Evolutionary conservation across 495 filamentous ascomycete genomes (phyloP).

Genomic region (Mytilinidion resinicola): DNA sequence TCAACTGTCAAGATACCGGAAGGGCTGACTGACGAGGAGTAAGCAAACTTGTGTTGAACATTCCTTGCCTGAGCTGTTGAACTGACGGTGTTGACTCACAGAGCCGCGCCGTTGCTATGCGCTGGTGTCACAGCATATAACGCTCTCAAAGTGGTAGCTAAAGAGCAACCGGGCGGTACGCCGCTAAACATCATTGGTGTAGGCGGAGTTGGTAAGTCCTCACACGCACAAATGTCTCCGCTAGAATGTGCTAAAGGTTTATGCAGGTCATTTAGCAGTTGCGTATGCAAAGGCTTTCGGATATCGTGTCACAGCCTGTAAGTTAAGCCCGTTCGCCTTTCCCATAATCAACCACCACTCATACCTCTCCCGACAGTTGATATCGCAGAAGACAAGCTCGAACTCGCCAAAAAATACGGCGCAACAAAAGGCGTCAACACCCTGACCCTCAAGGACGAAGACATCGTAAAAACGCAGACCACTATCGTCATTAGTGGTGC

Average conservation of each 20-base stretch:
- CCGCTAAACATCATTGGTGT: neutral
- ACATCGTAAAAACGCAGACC: neutral
- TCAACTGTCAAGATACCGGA: constrained; percentile 3
- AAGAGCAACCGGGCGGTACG: neutral
- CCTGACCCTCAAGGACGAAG: neutral
- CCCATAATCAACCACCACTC: neutral
- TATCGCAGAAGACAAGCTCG: constrained; percentile 1
- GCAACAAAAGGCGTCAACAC: neutral
- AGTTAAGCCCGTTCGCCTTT: neutral
- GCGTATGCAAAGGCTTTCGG: neutral
- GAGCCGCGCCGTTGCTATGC: neutral
- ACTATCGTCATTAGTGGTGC: constrained; percentile 1
- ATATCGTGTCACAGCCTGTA: neutral
- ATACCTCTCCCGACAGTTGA: neutral
- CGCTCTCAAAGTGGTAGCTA: neutral
- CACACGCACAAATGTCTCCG: neutral
- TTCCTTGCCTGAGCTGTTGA: neutral
- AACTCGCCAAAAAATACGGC: neutral
- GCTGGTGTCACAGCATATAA: constrained; percentile 2
- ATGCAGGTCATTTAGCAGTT: neutral
- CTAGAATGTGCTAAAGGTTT: neutral
- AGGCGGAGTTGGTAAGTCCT: neutral
- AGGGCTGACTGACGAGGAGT: neutral
- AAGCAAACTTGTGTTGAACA: neutral
- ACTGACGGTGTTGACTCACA: neutral